A percentile compares a stretch with the other conserved stretches of the same genome.
phyloP scores from a whole-genome alignment of 768 basidiomycete genomes.

The Pleurotus giganteus region DNA sequence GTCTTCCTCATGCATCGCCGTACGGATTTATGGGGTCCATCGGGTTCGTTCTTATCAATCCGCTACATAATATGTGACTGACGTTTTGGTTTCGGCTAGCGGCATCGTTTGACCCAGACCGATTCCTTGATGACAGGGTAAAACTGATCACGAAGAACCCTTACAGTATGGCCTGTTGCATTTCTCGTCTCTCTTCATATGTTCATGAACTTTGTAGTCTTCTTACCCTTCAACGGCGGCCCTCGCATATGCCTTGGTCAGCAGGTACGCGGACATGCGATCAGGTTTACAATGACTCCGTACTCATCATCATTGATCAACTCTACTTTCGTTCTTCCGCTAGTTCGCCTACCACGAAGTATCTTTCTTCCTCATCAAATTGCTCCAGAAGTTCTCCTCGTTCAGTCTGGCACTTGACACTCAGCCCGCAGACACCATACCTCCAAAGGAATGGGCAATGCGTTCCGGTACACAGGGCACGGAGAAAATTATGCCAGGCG shows the following conservation, averaged over 20 bases:
- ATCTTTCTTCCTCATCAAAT: conserved; percentile 61
- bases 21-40: conserved; percentile 45
- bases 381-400: conserved; percentile 57
- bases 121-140: background rate
- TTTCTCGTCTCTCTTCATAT: background rate
- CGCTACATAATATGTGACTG: background rate
- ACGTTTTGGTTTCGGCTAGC: background rate
- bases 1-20: conserved; percentile 41
- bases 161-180: background rate
- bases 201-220: conserved; percentile 19
- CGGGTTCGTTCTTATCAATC: conserved; percentile 26
- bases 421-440: conserved; percentile 41
- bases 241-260: conserved; percentile 62
- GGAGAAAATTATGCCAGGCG: conserved; percentile 51
- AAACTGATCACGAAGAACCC: background rate
- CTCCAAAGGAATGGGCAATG: conserved; percentile 46
- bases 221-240: conserved; percentile 45
- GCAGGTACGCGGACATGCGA: conserved; percentile 39
- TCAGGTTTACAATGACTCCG: background rate
- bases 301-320: background rate
- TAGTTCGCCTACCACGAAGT: conserved; percentile 33
- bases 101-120: background rate
- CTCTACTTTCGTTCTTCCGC: no score
- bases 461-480: conserved; percentile 44
- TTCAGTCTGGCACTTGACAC: conserved; percentile 46